Percentiles rank a stretch among this genome's conserved stretches.
Evolutionary conservation across 163 green algal species (phyloP).

Genomic region (Scenedesmus sp.): DNA sequence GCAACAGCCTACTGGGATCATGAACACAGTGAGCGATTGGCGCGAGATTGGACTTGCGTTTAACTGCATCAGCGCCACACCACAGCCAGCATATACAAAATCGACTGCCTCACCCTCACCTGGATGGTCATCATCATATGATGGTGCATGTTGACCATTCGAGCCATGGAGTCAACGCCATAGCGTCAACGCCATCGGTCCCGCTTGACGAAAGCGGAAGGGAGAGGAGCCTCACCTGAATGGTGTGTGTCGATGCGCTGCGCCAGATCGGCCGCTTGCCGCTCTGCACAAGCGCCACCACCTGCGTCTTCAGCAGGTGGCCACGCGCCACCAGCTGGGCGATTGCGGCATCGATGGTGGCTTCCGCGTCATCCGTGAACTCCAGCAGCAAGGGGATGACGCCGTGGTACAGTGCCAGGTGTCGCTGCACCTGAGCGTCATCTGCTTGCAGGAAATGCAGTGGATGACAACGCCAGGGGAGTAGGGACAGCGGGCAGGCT

Average conservation of each 20-base stretch:
- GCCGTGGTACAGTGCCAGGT: slow-evolving; percentile 87
- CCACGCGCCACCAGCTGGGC: slow-evolving; percentile 74
- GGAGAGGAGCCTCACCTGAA: slow-evolving; percentile 83
- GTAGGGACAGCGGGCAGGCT: not conserved
- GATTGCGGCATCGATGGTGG: slow-evolving; percentile 69
- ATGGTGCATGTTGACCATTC: too few species aligned
- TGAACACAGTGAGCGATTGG: too few species aligned
- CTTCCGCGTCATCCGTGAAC: slow-evolving; percentile 62
- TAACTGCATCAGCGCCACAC: too few species aligned
- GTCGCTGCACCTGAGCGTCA: slow-evolving; percentile 78
- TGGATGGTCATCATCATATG: too few species aligned
- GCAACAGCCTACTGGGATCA: too few species aligned
- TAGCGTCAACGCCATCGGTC: too few species aligned
- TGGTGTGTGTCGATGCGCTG: slow-evolving; percentile 82
- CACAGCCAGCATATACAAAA: too few species aligned
- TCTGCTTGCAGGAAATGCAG: slow-evolving; percentile 33
- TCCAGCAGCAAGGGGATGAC: slow-evolving; percentile 73
- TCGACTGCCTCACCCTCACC: too few species aligned
- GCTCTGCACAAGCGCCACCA: slow-evolving; percentile 91
- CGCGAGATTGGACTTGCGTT: too few species aligned
- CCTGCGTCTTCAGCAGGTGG: slow-evolving; percentile 74
- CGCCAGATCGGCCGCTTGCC: slow-evolving; percentile 89
- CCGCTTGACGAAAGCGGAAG: too few species aligned
- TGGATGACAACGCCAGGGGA: not conserved
- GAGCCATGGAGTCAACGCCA: too few species aligned